Base-by-base conservation (phyloP, 1,284 basidiomycete genomes). In the Heterobasidion parviporum region DNA sequence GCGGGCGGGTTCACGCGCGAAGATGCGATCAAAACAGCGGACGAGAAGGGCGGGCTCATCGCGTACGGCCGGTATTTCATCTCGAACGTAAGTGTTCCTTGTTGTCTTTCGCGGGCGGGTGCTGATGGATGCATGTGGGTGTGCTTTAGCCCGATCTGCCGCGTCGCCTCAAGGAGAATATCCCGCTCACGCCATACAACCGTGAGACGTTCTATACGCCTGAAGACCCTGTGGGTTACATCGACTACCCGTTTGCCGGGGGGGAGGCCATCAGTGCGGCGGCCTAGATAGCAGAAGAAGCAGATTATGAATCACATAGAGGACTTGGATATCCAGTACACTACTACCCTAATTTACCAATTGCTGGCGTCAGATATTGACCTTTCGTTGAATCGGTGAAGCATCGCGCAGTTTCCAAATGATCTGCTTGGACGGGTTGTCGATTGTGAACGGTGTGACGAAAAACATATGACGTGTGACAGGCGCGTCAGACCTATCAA, bases 31-130 rank as follows among this genome's bases (percentile, higher is more conserved):
- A 47, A 62, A 47, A 53, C 49, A 8, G 64, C 66, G 5, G 63
- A 67, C 61, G 49, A 66, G 66, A 58, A 67, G 58, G 65, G 59
- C 15, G 60, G 72, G 59, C 14, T 75, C 33, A 65, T 78, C 51
- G 74, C 70, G 0, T 74, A 76, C 57, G 79, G 79, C 4, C 64
- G 79, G 20, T 65, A 64, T 59, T 81, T 74, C 62, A 78, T 79
- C 56, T 67, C 71, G 6, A 74, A 75, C 56, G 70, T 74, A 56
- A 61, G 71, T 26, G 15, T 50, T 33, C 34, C 14, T 50, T 15
- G 12, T 50, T 26, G 10, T 18, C 8, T 15, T 34, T 26, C 5
- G 26, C 26, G 26, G 26, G 6, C 10, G 26, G 12, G 50, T 43
- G 34, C 10, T 51, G 43, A 34, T 15, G 32, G 34, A 38, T 16